Evolutionary conservation across 306 rosid species (phyloP), one percentile per base, ranked within the genome.

Genomic region (Mimosa bimucronata): DNA sequence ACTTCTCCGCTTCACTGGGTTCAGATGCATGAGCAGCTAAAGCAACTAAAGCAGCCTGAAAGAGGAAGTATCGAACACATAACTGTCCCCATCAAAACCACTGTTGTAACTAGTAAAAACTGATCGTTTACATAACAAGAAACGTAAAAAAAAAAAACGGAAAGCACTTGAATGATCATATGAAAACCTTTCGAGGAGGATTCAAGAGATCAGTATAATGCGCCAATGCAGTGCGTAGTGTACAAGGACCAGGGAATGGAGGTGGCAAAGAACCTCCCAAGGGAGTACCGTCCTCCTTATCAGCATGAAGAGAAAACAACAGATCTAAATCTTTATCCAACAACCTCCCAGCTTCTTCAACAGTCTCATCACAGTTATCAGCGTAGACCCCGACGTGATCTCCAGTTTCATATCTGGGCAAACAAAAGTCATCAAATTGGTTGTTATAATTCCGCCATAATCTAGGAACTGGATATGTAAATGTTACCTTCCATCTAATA

Each of bases 321-420:
- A 91, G 76, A 83, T 90, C 92, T 76, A 92, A 83, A 86, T 90
- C 83, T 80, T 90, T 89, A 83, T 89, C 97, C 91, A 96, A 84
- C 80, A 85, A 84, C 82, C 80, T 84, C 50, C 92, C 89, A 79
- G 97, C 98, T 82, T 93, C 98, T 85, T 89, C 94, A 77, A 93
- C 91, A 60, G 88, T 89, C 86, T 91, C 99, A 80, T 80, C 84
- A 76, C 85, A 86, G 78, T 96, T 96, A 62, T 93, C 97, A 69
- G 88, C 92, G 85, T 88, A 93, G 69, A 96, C 98, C 77, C 99
- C 99, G 74, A 89, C 97, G 29, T 96, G 99, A 84, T 96, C 99
- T 85, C 99, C 99, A 77, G 97, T 96, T 83, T 96, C 99, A 58
- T 96, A 96, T 58, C 99, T 96, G 89, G 72, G 71, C 31, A 80